Percentiles rank a stretch among this genome's conserved stretches.
Conservation (phyloP, 2,329 filamentous ascomycete genomes). For the Shiraia bambusicola region DNA sequence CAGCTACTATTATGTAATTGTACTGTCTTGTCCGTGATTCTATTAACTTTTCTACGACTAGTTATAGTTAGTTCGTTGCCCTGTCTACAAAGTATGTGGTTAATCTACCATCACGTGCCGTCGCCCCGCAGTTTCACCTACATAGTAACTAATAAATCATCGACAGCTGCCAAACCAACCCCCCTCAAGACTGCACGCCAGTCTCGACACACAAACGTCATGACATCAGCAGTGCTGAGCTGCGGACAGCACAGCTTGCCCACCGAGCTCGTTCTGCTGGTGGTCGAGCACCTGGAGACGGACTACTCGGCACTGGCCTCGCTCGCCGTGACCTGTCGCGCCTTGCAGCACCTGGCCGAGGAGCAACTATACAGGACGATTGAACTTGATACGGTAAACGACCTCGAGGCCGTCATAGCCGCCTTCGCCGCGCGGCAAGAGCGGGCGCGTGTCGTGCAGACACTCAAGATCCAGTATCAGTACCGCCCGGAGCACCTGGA, state of each 20-base stretch:
- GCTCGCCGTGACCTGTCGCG: conserved; percentile 34
- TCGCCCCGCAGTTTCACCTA: no score
- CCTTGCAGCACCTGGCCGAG: conserved; percentile 35
- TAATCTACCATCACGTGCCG: no score
- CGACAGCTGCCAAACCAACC: not conserved
- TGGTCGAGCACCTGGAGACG: conserved; percentile 29
- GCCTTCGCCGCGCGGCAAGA: conserved; percentile 27
- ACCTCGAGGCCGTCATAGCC: conserved; percentile 27
- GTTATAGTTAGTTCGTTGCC: no score
- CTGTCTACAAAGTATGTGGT: no score
- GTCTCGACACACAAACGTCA: conserved; percentile 1
- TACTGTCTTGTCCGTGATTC: no score
- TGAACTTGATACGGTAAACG: conserved; percentile 27
- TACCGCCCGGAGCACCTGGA: conserved; percentile 20
- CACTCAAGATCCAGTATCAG: conserved; percentile 36
- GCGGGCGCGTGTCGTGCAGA: conserved; percentile 34
- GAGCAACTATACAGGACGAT: conserved; percentile 37
- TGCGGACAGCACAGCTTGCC: conserved; percentile 21
- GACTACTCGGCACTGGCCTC: conserved; percentile 26
- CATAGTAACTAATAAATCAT: no score
- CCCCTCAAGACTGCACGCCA: not conserved
- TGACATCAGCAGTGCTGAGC: conserved; percentile 19
- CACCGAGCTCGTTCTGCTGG: conserved; percentile 32
- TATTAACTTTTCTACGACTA: no score
- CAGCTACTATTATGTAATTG: no score